Base-by-base conservation (phyloP, 2,329 filamentous ascomycete genomes). In the Aureobasidium vineae region DNA sequence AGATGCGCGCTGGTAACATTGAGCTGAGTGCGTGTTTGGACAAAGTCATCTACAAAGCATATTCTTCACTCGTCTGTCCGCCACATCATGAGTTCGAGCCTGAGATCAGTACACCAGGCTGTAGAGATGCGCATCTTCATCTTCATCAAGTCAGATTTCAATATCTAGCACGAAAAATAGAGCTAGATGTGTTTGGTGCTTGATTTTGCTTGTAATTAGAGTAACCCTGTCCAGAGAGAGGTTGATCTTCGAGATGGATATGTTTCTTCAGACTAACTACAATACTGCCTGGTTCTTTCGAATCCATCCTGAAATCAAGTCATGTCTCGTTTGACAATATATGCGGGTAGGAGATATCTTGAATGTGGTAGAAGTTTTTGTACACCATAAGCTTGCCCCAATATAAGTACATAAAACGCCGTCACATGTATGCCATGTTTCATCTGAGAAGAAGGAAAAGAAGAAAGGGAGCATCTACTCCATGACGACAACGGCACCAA, bases 401-500 rank as follows among this genome's bases (percentile, higher is more conserved):
- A 40, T 66, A 64, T 67, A 67, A 63, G 45, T 63, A 67, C 66
- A 63, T 67, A 52, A 19, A 67, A 67, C 66, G 66, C 66, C 66
- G 41, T 59, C 53, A 59, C 36, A 66, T 66, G 65, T 59, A 56
- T 59, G 45, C 45, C 43, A 41, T 50, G 43, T 59, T 36, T 53
- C 38, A 38, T 38, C 19, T 38, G 33, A 38, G 15, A 54, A 47
- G 26, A 49, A 61, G 43, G 38, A 49, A 49, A 49, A 16, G 26
- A 45, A 54, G 36, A 47, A 49, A 26, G 31, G 16, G 26, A 36
- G 21, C 13, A 13, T 49, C 59, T 91, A 98, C 79, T 99, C 95
- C 91, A 99, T 95, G 70, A 86, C 82, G 69, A 91, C 94, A 71
- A 90, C 92, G 70, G 90, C 95, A 71, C 95, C 95, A 69, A 99